Percentiles rank a stretch among this genome's conserved stretches.
Evolutionary conservation across 202 grass and related monocot genomes (phyloP).

Genomic region (Schoenoplectus triqueter): DNA sequence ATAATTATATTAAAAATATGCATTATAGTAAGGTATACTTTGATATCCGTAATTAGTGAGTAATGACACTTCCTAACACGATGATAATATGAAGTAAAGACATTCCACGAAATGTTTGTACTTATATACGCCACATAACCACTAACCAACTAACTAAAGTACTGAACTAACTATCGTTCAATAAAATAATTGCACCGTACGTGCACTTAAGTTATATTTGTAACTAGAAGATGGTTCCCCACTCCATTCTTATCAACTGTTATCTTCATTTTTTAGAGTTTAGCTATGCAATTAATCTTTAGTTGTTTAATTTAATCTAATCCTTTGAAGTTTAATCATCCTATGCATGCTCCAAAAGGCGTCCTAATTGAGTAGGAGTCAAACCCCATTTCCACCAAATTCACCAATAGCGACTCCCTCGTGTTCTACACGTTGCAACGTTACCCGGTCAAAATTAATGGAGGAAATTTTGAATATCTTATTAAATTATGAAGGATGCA

Average conservation of each 20-base stretch:
- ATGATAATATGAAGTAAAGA: not conserved
- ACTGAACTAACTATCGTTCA: not conserved
- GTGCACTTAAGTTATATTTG: constrained; percentile 16
- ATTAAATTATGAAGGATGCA: not conserved
- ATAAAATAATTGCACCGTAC: constrained; percentile 28
- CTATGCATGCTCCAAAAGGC: not conserved
- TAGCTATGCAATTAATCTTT: not conserved
- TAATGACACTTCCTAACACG: not conserved
- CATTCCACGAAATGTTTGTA: not conserved
- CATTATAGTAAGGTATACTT: not conserved
- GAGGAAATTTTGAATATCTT: not conserved
- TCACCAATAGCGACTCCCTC: not conserved
- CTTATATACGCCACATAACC: not conserved
- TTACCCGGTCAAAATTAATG: not conserved
- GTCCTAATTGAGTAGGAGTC: constrained; percentile 1
- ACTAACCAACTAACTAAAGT: constrained; percentile 27
- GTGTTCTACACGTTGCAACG: not conserved
- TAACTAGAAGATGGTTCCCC: not conserved
- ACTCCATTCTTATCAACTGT: not conserved
- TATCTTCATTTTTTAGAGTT: not conserved
- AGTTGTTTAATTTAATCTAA: not conserved
- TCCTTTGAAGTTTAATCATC: not conserved
- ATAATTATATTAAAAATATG: not conserved
- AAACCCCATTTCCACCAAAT: not conserved
- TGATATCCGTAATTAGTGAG: not conserved